Base-by-base conservation (phyloP, 495 filamentous ascomycete genomes). In the Penicillium nucicola region DNA sequence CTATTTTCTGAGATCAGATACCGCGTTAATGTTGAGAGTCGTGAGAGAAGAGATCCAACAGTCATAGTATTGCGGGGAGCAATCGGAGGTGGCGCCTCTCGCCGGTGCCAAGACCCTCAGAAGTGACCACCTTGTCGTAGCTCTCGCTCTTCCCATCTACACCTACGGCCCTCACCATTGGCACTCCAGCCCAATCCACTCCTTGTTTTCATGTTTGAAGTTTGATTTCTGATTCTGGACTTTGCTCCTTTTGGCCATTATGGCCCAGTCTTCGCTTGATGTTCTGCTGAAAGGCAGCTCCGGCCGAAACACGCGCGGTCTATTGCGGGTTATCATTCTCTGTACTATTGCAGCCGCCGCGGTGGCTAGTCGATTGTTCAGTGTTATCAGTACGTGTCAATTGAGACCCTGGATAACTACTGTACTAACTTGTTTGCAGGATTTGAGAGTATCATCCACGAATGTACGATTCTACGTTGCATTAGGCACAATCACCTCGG, bases 401-500 rank as follows among this genome's bases (percentile, higher is more conserved):
- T 45, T 17, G 17, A 14, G 1, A 23, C 15, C 10, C 11, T 11
- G 17, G 7, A 28, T 42, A 6, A 17, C 36, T 9, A 40, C 6
- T 20, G 32, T 18, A 12, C 43, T 55, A 12, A 56, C 22, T 8
- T 54, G 57, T 45, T 62, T 58, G 41, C 48, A 92, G 89, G 95
- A 36, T 99, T 99, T 63, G 95, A 99, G 74, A 96, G 91, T 72
- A 97, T 99, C 67, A 99, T 99, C 66, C 93, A 97, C 75, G 93
- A 98, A 81, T 98, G 93, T 97, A 70, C 64, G 90, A 83, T 60
- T 54, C 42, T 42, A 44, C 15, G n/a, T 30, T 22, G 22, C 47
- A 45, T 38, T 19, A 20, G n/a, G 47, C 40, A 30, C 42, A 47
- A 42, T 42, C 52, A 48, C 49, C 41, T 44, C 42, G 38, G 36